Percentiles rank a stretch among this genome's conserved stretches.
phyloP scores from a whole-genome alignment of 1,139 yeast genomes.

The Geotrichum klebahnii region DNA sequence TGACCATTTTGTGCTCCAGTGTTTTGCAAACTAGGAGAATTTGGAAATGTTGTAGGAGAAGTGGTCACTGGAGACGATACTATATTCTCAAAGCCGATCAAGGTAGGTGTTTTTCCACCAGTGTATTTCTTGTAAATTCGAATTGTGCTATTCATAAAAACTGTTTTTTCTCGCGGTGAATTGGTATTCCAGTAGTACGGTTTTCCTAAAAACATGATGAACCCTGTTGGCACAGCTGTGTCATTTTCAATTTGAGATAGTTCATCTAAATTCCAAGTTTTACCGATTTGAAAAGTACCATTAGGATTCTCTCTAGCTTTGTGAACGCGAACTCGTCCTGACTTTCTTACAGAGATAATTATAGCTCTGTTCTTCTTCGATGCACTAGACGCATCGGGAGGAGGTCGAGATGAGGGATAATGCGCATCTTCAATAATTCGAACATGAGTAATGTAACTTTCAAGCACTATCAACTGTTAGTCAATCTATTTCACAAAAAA shows the following conservation, averaged over 20 bases:
- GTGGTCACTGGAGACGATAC: background rate
- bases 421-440: conserved; percentile 41
- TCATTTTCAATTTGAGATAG: conserved; percentile 56
- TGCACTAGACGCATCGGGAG: conserved; percentile 31
- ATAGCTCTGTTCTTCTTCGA: conserved; percentile 36
- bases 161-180: conserved; percentile 61
- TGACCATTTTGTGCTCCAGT: conserved; percentile 1
- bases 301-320: conserved; percentile 79
- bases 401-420: conserved; percentile 32
- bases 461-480: conserved; percentile 31
- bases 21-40: background rate
- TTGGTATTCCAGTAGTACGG: conserved; percentile 82
- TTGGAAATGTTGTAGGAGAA: conserved; percentile 1
- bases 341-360: conserved; percentile 48
- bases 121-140: conserved; percentile 64
- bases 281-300: conserved; percentile 80
- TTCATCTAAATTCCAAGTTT: conserved; percentile 87
- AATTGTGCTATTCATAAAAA: conserved; percentile 60
- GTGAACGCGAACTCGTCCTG: conserved; percentile 70
- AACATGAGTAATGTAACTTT: conserved; percentile 58
- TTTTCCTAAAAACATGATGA: conserved; percentile 64
- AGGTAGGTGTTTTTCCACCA: conserved; percentile 60
- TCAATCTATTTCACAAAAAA: background rate
- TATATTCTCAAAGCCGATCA: conserved; percentile 43
- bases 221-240: conserved; percentile 40